Base-by-base conservation (phyloP, 495 filamentous ascomycete species). In the Neurospora sp. region DNA sequence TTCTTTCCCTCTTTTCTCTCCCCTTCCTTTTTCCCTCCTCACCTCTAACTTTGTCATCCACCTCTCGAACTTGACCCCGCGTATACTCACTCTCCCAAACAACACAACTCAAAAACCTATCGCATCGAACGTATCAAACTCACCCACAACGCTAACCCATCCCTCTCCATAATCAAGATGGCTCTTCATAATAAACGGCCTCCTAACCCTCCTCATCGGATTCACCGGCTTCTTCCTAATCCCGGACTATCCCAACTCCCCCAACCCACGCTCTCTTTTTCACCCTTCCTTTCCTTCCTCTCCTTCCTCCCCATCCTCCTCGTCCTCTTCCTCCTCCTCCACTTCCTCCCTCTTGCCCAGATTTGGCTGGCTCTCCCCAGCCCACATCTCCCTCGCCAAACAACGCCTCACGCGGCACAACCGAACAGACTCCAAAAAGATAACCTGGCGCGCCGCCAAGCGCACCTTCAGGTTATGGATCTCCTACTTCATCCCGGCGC, bases 111-210 rank as follows among this genome's bases (percentile, higher is more conserved):
- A 27, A 27, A 27, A 27, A 27, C 27, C 27, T 27, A 27, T 27
- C 27, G 27, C 27, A 27, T 27, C 27, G 27, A 27, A 1, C 27
- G 27, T 27, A 27, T 27, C 27, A 27, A 27, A 27, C 27, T 27
- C 27, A 27, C 27, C 27, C 27, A 27, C 27, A 27, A 27, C 27
- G 35, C 37, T 69, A n/a, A 22, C 40, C 38, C 3, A 44, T 8
- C n/a, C 22, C 3, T 10, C 35, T 35, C 3, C 31, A 38, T 39
- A 40, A 41, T 27, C 17, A 41, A 76, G 76, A 35, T 89, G 88
- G 88, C 80, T 90, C 3, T 90, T 89, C 22, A 70, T 83, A 65
- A 80, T 82, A 65, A 83, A 86, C 70, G 83, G 82, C 8, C 44
- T 84, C 45, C 86, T 87, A 70, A 85, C 85, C 4, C 76, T 88